Base-by-base conservation (phyloP, 768 basidiomycete species). In the Mycena amicta region DNA sequence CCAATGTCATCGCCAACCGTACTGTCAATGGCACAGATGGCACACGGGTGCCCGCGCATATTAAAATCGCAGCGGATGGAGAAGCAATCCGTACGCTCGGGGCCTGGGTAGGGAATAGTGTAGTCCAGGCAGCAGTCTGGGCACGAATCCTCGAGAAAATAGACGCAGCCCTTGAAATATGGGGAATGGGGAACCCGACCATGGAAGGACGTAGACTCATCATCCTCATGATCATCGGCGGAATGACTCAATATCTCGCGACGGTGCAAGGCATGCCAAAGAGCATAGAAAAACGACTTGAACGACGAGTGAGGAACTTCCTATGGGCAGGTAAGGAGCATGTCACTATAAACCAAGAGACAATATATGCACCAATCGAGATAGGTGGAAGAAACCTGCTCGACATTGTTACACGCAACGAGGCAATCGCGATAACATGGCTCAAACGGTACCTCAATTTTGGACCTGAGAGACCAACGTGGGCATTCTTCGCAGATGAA, bases 41-140 rank as follows among this genome's bases (percentile, higher is more conserved):
- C 2, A 33, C 41, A 5, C 25, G 5, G 53, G 57, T 72, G 25
- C 66, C 67, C 1, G 41, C 25, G 0, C 13, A 56, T 1, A 69
- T 75, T 1, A 54, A 66, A 11, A 73, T 78, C 0, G 66, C 65
- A 0, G 33, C 39, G 33, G 75, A 77, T 13, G 66, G 70, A 1
- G 66, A 67, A 20, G 50, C 69, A 0, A 61, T 71, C 0, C n/a
- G 75, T 22, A 59, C 71, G 0, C 70, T 78, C 2, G 75, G 77
- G 0, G 69, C 72, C 0, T 74, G 55, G 56, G 47, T 74, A 0
- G 75, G 76, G 2, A 73, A 77, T 53, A 52, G 56, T 1, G 39
- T 68, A 2, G 46, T 69, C 12, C 33, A 70, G 4, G 47, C 52
- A 0, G 54, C 22, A 0, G 31, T 68, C 18, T 77, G 75, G 77